A percentile compares a stretch with the other conserved stretches of the same genome.
Conservation (phyloP, 129 eudicot genomes). For the Saposhnikovia divaricata region DNA sequence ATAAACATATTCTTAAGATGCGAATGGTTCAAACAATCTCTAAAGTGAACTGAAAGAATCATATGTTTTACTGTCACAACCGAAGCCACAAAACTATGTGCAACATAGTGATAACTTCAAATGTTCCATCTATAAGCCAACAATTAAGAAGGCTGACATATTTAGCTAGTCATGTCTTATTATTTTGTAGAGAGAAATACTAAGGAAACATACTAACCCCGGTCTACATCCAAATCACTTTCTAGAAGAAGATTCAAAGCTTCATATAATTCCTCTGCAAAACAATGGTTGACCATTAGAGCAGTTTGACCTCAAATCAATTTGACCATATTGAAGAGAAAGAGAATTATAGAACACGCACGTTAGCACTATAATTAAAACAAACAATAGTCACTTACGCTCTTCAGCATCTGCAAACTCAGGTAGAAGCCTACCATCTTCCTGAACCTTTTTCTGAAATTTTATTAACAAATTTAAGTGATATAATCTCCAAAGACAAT, state of each 20-base stretch:
- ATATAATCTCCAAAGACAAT: not conserved
- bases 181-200: not conserved
- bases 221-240: conserved; percentile 65
- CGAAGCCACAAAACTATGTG: not conserved
- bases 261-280: conserved; percentile 85
- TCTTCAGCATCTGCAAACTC: conserved; percentile 93
- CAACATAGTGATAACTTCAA: not conserved
- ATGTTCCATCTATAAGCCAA: not conserved
- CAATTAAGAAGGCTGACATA: not conserved
- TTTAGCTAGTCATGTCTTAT: not conserved
- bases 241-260: conserved; percentile 77
- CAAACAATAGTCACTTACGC: conserved; percentile 40
- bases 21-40: not conserved
- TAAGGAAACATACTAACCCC: conserved; percentile 40
- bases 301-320: conserved; percentile 12
- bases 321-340: not conserved
- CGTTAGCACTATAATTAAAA: not conserved
- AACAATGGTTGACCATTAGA: conserved; percentile 16
- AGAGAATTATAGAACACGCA: not conserved
- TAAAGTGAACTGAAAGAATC: not conserved
- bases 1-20: not conserved
- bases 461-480: not conserved
- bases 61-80: not conserved
- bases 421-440: conserved; percentile 75
- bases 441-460: conserved; percentile 64